Evolutionary conservation across 805 yeast species (phyloP).

Genomic region (Lipomyces spencermartinsiae): DNA sequence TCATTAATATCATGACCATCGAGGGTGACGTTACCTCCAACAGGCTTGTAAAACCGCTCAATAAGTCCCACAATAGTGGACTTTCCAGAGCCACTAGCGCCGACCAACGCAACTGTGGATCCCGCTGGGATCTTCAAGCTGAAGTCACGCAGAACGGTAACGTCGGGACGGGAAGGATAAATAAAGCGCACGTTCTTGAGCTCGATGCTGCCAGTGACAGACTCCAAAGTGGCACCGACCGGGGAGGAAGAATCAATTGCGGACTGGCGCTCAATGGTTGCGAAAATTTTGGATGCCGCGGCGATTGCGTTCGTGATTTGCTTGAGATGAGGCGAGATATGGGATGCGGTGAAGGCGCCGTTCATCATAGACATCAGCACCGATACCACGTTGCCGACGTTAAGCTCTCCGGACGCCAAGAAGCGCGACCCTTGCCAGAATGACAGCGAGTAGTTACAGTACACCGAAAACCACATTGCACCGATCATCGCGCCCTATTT

Average conservation of each 20-base stretch:
- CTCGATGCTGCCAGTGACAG: constrained; percentile 65
- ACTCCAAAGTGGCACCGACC: constrained; percentile 40
- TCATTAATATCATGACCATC: constrained; percentile 84
- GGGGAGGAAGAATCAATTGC: constrained; percentile 43
- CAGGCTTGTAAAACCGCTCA: constrained; percentile 86
- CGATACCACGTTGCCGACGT: constrained; percentile 47
- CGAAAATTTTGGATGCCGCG: constrained; percentile 49
- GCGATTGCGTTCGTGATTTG: constrained; percentile 48
- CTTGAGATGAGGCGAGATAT: constrained; percentile 49
- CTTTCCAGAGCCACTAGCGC: constrained; percentile 95
- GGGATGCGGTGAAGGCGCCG: constrained; percentile 50
- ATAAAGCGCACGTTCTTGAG: constrained; percentile 89
- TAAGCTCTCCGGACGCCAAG: constrained; percentile 45
- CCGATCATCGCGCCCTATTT: constrained; percentile 48
- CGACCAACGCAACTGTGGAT: constrained; percentile 89
- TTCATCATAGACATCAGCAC: constrained; percentile 41
- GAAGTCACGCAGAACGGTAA: constrained; percentile 80
- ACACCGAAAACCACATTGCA: constrained; percentile 59
- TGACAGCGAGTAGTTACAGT: constrained; percentile 64
- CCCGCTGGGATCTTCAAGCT: constrained; percentile 85
- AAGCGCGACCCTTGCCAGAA: constrained; percentile 55
- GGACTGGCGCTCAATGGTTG: constrained; percentile 51
- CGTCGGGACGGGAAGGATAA: constrained; percentile 76
- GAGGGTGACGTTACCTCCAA: constrained; percentile 72
- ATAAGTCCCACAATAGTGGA: constrained; percentile 84